Conservation (phyloP, 257 asterid species). For the Coffea eugenioides region DNA sequence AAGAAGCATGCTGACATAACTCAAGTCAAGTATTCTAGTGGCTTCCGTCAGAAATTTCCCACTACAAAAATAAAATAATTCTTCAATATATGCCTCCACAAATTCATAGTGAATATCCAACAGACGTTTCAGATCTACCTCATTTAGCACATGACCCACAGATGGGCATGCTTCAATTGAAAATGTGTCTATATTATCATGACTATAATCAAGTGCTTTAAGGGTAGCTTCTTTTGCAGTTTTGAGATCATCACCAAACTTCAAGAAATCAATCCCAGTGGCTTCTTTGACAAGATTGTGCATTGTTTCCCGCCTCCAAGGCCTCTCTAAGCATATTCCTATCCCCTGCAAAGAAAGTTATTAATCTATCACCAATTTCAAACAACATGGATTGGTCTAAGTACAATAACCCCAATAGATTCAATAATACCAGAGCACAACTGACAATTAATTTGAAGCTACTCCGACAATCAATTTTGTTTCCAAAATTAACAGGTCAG, state of each 20-base stretch:
- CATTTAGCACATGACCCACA: conserved; percentile 79
- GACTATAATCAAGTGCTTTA: conserved; percentile 34
- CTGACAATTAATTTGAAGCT: not conserved
- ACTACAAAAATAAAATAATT: not conserved
- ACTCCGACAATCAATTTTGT: too few relatives aligned
- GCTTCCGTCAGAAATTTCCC: not conserved
- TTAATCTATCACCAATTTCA: not conserved
- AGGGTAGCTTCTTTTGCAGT: conserved; percentile 61
- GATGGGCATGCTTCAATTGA: conserved; percentile 74
- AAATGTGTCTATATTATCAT: conserved; percentile 38
- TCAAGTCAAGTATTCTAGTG: not conserved
- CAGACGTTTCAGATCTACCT: conserved; percentile 45
- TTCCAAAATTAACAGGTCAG: too few relatives aligned
- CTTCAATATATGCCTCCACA: not conserved
- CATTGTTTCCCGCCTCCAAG: conserved; percentile 99
- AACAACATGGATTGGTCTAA: not conserved
- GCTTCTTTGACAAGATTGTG: conserved; percentile 92
- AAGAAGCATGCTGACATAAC: not conserved
- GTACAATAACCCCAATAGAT: not conserved
- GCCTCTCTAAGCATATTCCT: conserved; percentile 86
- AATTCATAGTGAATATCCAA: conserved; percentile 8
- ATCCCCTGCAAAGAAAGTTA: conserved; percentile 53
- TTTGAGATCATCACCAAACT: conserved; percentile 57
- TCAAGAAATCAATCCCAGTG: conserved; percentile 67
- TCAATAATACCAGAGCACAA: not conserved